phyloP scores from a whole-genome alignment of 2,329 filamentous ascomycete genomes.

The Colletotrichum sojae region DNA sequence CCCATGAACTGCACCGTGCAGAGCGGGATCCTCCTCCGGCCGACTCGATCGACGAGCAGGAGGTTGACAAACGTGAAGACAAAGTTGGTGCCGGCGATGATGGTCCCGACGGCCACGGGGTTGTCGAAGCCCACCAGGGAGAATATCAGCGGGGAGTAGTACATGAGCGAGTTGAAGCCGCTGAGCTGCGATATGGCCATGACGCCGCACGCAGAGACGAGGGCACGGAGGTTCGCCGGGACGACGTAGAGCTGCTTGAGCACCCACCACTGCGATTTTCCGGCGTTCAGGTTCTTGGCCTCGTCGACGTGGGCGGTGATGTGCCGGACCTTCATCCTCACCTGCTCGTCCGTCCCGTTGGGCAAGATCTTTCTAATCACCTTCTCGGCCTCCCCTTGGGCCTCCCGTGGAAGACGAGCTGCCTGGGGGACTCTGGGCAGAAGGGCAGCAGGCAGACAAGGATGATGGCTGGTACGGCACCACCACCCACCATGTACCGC shows the following conservation, averaged over 20 bases:
- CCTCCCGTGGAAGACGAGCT: conserved; percentile 60
- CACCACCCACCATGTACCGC: conserved; percentile 64
- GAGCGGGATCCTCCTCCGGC: conserved; percentile 60
- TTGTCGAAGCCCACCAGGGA: conserved; percentile 64
- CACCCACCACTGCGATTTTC: conserved; percentile 57
- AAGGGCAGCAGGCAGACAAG: conserved; percentile 59
- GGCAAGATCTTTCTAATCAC: conserved; percentile 58
- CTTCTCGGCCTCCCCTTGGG: conserved; percentile 54
- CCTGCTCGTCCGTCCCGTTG: conserved; percentile 56
- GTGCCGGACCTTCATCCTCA: conserved; percentile 59
- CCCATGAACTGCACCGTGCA: conserved; percentile 61
- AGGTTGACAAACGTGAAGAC: conserved; percentile 65
- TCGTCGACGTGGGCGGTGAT: conserved; percentile 57
- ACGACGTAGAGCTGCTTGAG: conserved; percentile 62
- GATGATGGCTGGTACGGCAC: conserved; percentile 61
- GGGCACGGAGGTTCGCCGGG: conserved; percentile 59
- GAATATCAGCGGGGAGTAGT: conserved; percentile 64
- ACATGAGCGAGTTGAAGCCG: conserved; percentile 66
- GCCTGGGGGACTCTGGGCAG: conserved; percentile 64
- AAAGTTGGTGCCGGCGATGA: conserved; percentile 62
- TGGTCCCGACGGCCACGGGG: conserved; percentile 60
- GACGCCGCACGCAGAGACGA: conserved; percentile 63
- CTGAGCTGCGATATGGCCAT: conserved; percentile 67
- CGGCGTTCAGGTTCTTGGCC: conserved; percentile 54
- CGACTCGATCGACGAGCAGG: conserved; percentile 59